Evolutionary conservation across 495 filamentous ascomycete genomes (phyloP).

Genomic region (Cercophora newfieldiana): DNA sequence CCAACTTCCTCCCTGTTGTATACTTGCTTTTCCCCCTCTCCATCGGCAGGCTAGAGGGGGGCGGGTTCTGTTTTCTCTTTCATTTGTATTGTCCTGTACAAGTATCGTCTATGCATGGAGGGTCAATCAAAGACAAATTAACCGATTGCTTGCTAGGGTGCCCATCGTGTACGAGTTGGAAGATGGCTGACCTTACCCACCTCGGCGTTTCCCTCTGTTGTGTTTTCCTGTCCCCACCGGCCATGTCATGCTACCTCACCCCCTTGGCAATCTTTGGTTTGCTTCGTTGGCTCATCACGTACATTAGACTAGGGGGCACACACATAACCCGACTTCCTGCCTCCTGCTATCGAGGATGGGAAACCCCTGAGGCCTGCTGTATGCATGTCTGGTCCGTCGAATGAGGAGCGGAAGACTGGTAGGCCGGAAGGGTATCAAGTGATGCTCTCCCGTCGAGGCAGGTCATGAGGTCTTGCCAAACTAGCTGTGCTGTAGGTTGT

Average conservation of each 20-base stretch:
- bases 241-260: background rate
- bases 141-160: constrained; percentile 13
- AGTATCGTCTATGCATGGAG: constrained; percentile 24
- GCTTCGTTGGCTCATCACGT: background rate
- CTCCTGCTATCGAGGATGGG: too few species aligned
- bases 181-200: too few species aligned
- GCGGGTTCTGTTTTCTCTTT: constrained; percentile 21
- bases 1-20: constrained; percentile 17
- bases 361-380: too few species aligned
- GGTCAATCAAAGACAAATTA: constrained; percentile 25
- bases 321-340: too few species aligned
- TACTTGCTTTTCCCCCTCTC: constrained; percentile 13
- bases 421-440: too few species aligned
- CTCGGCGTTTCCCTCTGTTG: background rate
- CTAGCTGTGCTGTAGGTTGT: too few species aligned
- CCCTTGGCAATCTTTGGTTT: background rate
- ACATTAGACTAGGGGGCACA: too few species aligned
- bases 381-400: too few species aligned
- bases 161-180: too few species aligned
- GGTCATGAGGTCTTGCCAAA: too few species aligned
- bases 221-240: background rate
- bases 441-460: too few species aligned
- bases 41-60: background rate
- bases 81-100: constrained; percentile 29
- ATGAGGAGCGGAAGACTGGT: too few species aligned